Percentiles rank a stretch among this genome's conserved stretches.
These are phyloP conservation scores for Astragalus membranaceus DNA, from an alignment of 306 rosid genomes.

Conservation along the genomic window DNA sequence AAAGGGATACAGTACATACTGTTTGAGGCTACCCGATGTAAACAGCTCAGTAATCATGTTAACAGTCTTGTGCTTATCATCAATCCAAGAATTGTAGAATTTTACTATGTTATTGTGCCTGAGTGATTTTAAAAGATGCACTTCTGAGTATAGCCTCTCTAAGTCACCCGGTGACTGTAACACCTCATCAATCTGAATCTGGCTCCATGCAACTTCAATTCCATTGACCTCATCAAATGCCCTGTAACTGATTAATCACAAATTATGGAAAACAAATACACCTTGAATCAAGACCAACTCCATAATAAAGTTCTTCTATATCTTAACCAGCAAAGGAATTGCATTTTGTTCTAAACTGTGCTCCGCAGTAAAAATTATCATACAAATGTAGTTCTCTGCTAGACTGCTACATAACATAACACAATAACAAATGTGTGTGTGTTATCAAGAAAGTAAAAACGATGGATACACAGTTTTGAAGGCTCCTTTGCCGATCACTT, in stretches of 20 bases:
- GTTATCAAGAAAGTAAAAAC: background rate
- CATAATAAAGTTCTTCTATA: background rate
- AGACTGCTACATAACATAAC: background rate
- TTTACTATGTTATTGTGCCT: constrained; percentile 59
- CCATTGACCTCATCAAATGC: constrained; percentile 87
- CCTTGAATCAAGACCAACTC: background rate
- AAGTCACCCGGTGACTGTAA: constrained; percentile 70
- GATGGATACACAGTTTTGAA: constrained; percentile 41
- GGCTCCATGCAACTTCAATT: constrained; percentile 90
- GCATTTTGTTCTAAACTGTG: background rate
- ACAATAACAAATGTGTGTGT: background rate
- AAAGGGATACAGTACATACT: constrained; percentile 44
- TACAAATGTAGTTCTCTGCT: background rate
- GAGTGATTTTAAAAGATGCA: constrained; percentile 62
- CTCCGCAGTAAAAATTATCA: background rate
- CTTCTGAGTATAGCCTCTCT: constrained; percentile 72
- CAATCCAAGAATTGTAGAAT: constrained; percentile 82
- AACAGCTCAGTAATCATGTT: constrained; percentile 88
- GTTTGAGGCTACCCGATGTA: constrained; percentile 79
- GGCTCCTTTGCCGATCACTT: constrained; percentile 44
- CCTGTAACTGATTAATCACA: constrained; percentile 48
- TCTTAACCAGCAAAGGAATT: background rate
- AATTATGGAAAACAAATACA: constrained; percentile 13
- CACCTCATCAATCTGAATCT: constrained; percentile 58
- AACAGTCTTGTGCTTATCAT: constrained; percentile 62